A percentile compares a stretch with the other conserved stretches of the same genome.
Conservation (phyloP, 73 alveolate species). For the Tetrahymena malaccensis region DNA sequence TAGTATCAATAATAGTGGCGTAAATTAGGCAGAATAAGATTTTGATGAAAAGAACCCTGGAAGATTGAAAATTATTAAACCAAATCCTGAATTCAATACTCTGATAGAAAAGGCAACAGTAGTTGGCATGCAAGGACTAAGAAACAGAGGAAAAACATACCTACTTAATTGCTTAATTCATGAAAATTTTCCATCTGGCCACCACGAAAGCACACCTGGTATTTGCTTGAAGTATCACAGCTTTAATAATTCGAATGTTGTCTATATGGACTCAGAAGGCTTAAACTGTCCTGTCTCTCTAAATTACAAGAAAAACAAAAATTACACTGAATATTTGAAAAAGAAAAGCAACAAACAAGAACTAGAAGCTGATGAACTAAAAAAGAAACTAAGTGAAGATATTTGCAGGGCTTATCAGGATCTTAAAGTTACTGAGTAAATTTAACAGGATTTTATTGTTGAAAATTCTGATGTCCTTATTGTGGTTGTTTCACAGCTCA, state of each 20-base stretch:
- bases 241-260: not conserved
- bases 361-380: not conserved
- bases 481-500: not conserved
- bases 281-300: not conserved
- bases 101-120: not conserved
- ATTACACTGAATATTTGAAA: not conserved
- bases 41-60: not conserved
- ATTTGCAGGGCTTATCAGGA: not conserved
- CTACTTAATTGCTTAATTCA: not conserved
- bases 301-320: not conserved
- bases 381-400: not conserved
- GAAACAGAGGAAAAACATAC: not conserved
- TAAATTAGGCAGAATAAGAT: not conserved
- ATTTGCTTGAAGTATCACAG: not conserved
- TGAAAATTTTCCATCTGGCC: not conserved
- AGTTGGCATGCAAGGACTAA: not conserved
- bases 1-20: too few relatives aligned
- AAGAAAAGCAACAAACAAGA: not conserved
- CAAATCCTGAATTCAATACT: not conserved
- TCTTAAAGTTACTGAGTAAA: not conserved
- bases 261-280: not conserved
- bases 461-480: not conserved
- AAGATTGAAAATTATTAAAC: too few relatives aligned
- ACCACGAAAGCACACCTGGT: not conserved
- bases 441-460: not conserved